Conservation (phyloP, 1,139 yeast species). For the Yamadazyma pseudoaaseri region DNA sequence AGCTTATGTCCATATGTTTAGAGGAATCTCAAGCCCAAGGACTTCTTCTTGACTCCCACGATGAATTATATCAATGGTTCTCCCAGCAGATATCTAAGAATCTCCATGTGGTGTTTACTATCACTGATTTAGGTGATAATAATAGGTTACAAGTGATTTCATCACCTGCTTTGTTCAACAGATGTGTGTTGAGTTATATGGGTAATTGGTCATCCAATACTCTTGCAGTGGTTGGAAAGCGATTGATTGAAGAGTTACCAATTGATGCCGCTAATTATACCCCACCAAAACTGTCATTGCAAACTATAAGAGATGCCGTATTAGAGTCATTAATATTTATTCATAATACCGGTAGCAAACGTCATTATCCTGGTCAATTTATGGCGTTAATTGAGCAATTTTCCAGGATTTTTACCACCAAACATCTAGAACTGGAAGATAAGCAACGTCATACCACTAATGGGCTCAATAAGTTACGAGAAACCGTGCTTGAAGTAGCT, state of each 20-base stretch:
- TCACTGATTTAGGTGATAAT: conserved; percentile 52
- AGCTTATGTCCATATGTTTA: conserved; percentile 55
- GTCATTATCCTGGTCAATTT: conserved; percentile 41
- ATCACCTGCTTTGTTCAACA: conserved; percentile 88
- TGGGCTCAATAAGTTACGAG: conserved; percentile 76
- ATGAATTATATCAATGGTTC: conserved; percentile 78
- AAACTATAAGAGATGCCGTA: conserved; percentile 43
- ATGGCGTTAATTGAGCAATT: conserved; percentile 54
- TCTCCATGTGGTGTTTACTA: conserved; percentile 80
- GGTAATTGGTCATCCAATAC: conserved; percentile 72
- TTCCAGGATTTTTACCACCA: conserved; percentile 36
- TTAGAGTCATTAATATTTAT: conserved; percentile 47
- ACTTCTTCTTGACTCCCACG: conserved; percentile 61
- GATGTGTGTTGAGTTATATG: conserved; percentile 91
- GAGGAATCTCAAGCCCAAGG: conserved; percentile 65
- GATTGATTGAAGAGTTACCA: conserved; percentile 46
- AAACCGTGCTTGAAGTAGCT: conserved; percentile 73
- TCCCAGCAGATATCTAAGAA: conserved; percentile 64
- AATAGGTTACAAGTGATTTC: conserved; percentile 48
- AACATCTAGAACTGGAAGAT: conserved; percentile 55
- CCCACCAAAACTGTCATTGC: conserved; percentile 7
- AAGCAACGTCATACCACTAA: conserved; percentile 68
- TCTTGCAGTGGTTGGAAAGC: conserved; percentile 48
- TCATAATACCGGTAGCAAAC: conserved; percentile 26
- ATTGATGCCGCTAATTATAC: conserved; percentile 46